A percentile compares a stretch with the other conserved stretches of the same genome.
These are phyloP conservation scores for Kwoniella newhampshirensis DNA, from an alignment of 768 basidiomycete genomes.

Conservation along the genomic window DNA sequence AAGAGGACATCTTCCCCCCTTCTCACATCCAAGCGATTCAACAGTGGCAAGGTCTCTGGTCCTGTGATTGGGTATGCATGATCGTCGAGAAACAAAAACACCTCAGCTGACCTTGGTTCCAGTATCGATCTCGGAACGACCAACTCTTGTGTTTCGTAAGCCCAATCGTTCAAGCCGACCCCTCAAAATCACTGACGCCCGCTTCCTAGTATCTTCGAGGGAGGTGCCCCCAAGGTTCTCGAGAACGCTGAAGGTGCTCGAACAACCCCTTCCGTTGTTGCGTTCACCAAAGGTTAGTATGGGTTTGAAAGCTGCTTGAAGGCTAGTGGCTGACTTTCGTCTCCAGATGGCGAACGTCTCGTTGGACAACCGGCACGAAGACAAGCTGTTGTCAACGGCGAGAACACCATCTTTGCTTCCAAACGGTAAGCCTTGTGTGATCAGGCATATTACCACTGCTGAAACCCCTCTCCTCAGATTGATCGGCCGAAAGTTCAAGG, in stretches of 20 bases:
- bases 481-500: conserved; percentile 88
- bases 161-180: not conserved
- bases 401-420: conserved; percentile 83
- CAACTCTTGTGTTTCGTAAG: conserved; percentile 55
- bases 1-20: conserved; percentile 38
- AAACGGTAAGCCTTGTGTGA: conserved; percentile 40
- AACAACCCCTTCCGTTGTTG: conserved; percentile 97
- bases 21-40: conserved; percentile 69
- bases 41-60: conserved; percentile 89
- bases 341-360: conserved; percentile 80
- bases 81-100: not conserved
- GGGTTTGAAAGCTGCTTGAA: not conserved
- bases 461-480: no score
- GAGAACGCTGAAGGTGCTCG: conserved; percentile 97
- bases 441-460: no score
- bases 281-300: conserved; percentile 76
- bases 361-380: conserved; percentile 96
- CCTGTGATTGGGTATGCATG: conserved; percentile 39
- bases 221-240: conserved; percentile 87
- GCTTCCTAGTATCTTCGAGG: conserved; percentile 78
- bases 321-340: not conserved
- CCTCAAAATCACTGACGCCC: no score
- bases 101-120: conserved; percentile 74
- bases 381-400: conserved; percentile 91
- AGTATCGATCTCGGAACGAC: conserved; percentile 80